phyloP scores from a whole-genome alignment of 1,284 basidiomycete genomes.

The Apiotrichum akiyoshidainum region DNA sequence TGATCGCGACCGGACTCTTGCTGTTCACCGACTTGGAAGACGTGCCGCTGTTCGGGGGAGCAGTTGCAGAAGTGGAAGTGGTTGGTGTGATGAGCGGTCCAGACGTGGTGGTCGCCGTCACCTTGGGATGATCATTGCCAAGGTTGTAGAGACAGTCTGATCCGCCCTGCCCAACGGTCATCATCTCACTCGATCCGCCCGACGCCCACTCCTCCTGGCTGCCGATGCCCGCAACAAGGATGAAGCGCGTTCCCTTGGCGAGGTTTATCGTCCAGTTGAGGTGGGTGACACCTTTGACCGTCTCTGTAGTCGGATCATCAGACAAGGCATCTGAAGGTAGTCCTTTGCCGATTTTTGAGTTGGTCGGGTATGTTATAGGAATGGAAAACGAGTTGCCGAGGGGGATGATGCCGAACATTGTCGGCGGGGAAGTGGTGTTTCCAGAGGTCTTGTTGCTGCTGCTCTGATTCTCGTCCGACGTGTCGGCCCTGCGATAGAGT shows the following conservation, averaged over 20 bases:
- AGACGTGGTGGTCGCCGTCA: background rate
- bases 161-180: conserved; percentile 47
- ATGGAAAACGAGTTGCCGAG: conserved; percentile 47
- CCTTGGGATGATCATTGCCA: conserved; percentile 15
- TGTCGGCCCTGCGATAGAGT: background rate
- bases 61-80: background rate
- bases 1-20: background rate
- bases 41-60: background rate
- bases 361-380: conserved; percentile 38
- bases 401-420: conserved; percentile 48
- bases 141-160: conserved; percentile 27
- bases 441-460: conserved; percentile 24
- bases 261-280: conserved; percentile 45
- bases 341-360: conserved; percentile 28
- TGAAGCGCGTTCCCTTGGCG: conserved; percentile 48
- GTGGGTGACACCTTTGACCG: conserved; percentile 37
- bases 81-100: background rate
- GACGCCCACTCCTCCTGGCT: conserved; percentile 44
- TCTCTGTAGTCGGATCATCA: conserved; percentile 40
- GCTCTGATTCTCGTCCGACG: conserved; percentile 8
- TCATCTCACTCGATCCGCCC: conserved; percentile 41
- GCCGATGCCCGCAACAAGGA: conserved; percentile 47
- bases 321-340: conserved; percentile 33
- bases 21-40: background rate
- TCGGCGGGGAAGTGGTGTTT: conserved; percentile 46